Percentiles rank a stretch among this genome's conserved stretches.
These are phyloP conservation scores for Tanacetum coccineum DNA, from an alignment of 129 eudicot genomes.

Conservation along the genomic window DNA sequence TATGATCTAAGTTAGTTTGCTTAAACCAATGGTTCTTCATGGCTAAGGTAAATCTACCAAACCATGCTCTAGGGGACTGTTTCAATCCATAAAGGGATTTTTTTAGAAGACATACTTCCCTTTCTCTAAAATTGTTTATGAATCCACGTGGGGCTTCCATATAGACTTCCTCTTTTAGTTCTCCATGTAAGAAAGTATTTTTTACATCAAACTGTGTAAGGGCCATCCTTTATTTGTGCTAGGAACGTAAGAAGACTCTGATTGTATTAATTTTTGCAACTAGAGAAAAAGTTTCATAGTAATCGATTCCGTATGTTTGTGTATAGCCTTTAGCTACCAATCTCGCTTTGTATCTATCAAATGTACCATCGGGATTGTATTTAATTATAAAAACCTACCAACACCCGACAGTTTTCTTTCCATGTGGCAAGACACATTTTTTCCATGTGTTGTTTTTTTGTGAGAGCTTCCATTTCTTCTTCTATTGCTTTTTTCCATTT, in stretches of 20 bases:
- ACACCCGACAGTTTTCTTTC: neutral
- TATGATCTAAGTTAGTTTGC: constrained; percentile 11
- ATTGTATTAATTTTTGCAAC: neutral
- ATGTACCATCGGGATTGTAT: neutral
- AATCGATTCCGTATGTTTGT: neutral
- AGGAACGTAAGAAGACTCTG: neutral
- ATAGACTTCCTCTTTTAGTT: constrained; percentile 7
- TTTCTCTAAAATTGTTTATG: neutral
- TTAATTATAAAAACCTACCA: constrained; percentile 1
- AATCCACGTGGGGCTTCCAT: constrained; percentile 10
- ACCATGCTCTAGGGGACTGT: constrained; percentile 4
- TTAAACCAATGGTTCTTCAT: neutral
- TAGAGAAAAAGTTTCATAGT: constrained; percentile 1
- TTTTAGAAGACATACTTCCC: no score
- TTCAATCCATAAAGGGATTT: no score
- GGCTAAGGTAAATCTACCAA: neutral
- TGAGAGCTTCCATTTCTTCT: no score
- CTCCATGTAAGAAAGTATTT: neutral
- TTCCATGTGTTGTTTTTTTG: neutral
- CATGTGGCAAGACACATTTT: neutral
- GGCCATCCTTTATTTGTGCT: neutral
- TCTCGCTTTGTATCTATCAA: neutral
- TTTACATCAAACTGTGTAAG: neutral
- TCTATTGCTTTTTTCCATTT: no score
- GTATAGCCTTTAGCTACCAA: constrained; percentile 4